These are phyloP conservation scores for Verbascum thapsus DNA, from an alignment of 257 asterid genomes.

Conservation along the genomic window DNA sequence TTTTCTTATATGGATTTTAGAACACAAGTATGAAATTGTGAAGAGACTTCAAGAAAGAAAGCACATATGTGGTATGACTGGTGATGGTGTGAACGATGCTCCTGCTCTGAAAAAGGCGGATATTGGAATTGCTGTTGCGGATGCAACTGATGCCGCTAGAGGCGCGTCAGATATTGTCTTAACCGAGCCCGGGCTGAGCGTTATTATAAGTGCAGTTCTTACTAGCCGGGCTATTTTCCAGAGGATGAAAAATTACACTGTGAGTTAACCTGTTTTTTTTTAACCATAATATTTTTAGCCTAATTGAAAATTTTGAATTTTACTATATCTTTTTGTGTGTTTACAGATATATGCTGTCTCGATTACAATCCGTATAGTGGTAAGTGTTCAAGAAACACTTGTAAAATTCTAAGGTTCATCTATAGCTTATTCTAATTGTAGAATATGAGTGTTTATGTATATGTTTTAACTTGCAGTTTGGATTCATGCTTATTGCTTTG, in stretches of 20 bases:
- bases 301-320: constrained; percentile 14
- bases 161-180: constrained; percentile 86
- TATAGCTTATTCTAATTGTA: not conserved
- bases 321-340: constrained; percentile 10
- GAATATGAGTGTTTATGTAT: not conserved
- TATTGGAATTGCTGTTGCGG: constrained; percentile 94
- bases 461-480: constrained; percentile 58
- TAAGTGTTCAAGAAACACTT: constrained; percentile 36
- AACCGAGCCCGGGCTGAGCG: constrained; percentile 90
- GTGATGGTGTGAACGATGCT: constrained; percentile 96
- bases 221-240: constrained; percentile 95
- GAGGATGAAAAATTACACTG: constrained; percentile 92
- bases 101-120: constrained; percentile 98
- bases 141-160: constrained; percentile 95
- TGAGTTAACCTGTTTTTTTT: constrained; percentile 34
- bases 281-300: constrained; percentile 5
- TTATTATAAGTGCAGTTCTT: constrained; percentile 83
- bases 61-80: constrained; percentile 97
- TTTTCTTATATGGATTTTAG: constrained; percentile 37
- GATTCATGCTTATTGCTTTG: constrained; percentile 91
- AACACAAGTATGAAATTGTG: constrained; percentile 94
- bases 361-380: constrained; percentile 94
- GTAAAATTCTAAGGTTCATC: not conserved
- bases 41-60: constrained; percentile 88
- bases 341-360: constrained; percentile 89